Percentiles rank a stretch among this genome's conserved stretches.
These are phyloP conservation scores for Dovyalis caffra DNA, from an alignment of 345 rosid genomes.

Conservation along the genomic window DNA sequence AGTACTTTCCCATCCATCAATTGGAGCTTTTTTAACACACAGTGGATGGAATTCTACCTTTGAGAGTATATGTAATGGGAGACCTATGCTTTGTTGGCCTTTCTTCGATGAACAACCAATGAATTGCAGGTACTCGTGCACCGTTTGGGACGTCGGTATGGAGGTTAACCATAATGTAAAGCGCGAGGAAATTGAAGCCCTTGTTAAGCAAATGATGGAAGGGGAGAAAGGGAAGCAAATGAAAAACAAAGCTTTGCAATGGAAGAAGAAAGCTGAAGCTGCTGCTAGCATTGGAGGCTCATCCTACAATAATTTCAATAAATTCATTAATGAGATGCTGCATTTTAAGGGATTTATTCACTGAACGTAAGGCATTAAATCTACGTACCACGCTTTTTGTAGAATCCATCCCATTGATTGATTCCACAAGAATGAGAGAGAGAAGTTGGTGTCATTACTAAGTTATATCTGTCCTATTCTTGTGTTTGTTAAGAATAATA, in stretches of 20 bases:
- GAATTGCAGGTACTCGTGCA: constrained; percentile 29
- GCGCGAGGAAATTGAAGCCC: constrained; percentile 19
- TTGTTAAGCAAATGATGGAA: constrained; percentile 27
- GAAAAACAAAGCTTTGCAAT: constrained; percentile 4
- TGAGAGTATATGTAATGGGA: constrained; percentile 23
- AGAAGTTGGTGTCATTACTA: too few relatives aligned
- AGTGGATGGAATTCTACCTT: constrained; percentile 38
- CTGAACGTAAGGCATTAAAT: too few relatives aligned
- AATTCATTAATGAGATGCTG: background rate
- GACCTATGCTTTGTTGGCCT: constrained; percentile 34
- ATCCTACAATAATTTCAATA: background rate
- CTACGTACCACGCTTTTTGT: too few relatives aligned
- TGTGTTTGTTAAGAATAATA: too few relatives aligned
- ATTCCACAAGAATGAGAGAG: too few relatives aligned
- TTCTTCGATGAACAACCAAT: constrained; percentile 39
- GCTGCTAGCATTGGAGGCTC: constrained; percentile 4
- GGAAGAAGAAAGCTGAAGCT: constrained; percentile 10
- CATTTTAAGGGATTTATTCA: background rate
- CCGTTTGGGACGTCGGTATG: constrained; percentile 25
- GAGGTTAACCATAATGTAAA: constrained; percentile 25
- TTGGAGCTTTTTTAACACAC: constrained; percentile 34
- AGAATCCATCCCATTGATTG: too few relatives aligned
- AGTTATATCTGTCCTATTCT: too few relatives aligned
- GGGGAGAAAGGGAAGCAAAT: constrained; percentile 18
- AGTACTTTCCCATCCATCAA: constrained; percentile 28